phyloP scores from a whole-genome alignment of 73 alveolate genomes.

The Paramecium octaurelia region DNA sequence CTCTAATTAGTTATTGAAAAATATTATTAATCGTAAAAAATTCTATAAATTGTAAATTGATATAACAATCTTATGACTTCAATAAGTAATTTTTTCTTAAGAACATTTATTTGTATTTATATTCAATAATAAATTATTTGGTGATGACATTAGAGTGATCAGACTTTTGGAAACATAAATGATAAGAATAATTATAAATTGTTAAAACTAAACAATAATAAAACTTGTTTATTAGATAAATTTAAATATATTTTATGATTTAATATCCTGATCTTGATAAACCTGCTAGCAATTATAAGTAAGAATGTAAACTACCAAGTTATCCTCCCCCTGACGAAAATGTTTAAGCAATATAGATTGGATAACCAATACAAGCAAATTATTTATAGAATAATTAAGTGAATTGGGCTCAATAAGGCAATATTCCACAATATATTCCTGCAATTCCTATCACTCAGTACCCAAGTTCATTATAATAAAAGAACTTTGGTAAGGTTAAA shows the following conservation, averaged over 20 bases:
- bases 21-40: too few species aligned
- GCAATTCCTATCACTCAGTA: not conserved
- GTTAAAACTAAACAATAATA: not conserved
- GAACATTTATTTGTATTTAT: too few species aligned
- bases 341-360: not conserved
- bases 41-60: too few species aligned
- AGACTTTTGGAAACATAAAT: not conserved
- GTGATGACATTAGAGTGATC: not conserved
- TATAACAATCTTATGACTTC: too few species aligned
- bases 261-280: slow-evolving; percentile 9
- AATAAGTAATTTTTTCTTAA: too few species aligned
- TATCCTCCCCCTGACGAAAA: not conserved
- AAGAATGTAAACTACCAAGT: not conserved
- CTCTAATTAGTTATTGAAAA: too few species aligned
- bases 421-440: not conserved
- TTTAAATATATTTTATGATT: not conserved
- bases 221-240: not conserved
- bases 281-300: not conserved
- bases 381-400: not conserved
- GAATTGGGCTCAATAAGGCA: not conserved
- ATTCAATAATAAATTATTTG: too few species aligned
- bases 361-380: not conserved
- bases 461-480: not conserved
- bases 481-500: not conserved
- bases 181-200: not conserved